These are phyloP conservation scores for Lathyrus tuberosus DNA, from an alignment of 306 rosid genomes.

Conservation along the genomic window DNA sequence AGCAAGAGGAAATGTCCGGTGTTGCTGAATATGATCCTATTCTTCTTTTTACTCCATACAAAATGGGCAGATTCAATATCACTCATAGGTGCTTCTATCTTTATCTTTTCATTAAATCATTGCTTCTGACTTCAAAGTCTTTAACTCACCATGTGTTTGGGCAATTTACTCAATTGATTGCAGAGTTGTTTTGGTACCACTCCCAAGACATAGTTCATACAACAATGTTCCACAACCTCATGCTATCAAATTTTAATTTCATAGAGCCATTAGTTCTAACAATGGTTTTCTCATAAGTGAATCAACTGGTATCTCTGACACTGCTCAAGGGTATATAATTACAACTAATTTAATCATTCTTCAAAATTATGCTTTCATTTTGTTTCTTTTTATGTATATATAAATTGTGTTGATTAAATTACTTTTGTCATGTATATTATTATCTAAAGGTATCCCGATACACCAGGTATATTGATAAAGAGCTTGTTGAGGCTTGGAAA, in stretches of 20 bases:
- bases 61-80: neutral
- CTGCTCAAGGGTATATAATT: constrained; percentile 38
- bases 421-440: too few species aligned
- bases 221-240: constrained; percentile 64
- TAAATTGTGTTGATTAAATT: too few species aligned
- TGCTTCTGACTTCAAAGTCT: neutral
- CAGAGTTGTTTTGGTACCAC: constrained; percentile 60
- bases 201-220: constrained; percentile 43
- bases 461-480: constrained; percentile 56
- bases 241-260: constrained; percentile 47
- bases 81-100: neutral
- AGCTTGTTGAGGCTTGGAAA: constrained; percentile 62
- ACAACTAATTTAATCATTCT: too few species aligned
- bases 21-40: neutral
- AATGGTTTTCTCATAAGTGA: constrained; percentile 41
- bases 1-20: too few species aligned
- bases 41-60: too few species aligned
- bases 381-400: too few species aligned
- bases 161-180: neutral
- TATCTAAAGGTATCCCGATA: constrained; percentile 39
- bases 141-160: neutral
- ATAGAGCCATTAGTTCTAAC: constrained; percentile 1
- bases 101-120: neutral
- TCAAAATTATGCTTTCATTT: too few species aligned
- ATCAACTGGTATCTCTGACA: constrained; percentile 38